Evolutionary conservation across 306 rosid genomes (phyloP).

Genomic region (Rosa lucieae): DNA sequence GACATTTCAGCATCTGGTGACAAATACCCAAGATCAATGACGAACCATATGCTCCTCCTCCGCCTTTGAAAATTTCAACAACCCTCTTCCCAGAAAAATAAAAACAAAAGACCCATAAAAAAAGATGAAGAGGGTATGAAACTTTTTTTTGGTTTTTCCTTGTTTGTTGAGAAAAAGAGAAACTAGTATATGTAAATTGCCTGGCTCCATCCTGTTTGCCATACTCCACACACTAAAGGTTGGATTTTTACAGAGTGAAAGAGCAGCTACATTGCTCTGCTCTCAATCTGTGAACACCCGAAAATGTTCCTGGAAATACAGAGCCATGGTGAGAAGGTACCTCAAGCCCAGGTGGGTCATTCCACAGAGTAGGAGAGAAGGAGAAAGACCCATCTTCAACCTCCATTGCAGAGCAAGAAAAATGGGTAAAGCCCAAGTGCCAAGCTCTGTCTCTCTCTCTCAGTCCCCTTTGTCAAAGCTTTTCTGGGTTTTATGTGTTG

Average conservation of each 20-base stretch:
- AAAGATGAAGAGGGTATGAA: slow-evolving; percentile 22
- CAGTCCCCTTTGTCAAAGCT: background rate
- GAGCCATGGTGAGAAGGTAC: slow-evolving; percentile 44
- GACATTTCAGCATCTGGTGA: slow-evolving; percentile 21
- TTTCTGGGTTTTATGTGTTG: slow-evolving; percentile 8
- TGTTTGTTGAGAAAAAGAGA: background rate
- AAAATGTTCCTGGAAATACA: slow-evolving; percentile 58
- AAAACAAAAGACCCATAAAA: slow-evolving; percentile 10
- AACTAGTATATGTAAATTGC: slow-evolving; percentile 35
- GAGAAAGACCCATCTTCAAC: slow-evolving; percentile 26
- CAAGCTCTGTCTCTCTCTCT: slow-evolving; percentile 20
- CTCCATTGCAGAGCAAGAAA: slow-evolving; percentile 40
- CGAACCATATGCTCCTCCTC: slow-evolving; percentile 26
- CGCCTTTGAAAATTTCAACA: slow-evolving; percentile 9
- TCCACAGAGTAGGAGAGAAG: slow-evolving; percentile 23
- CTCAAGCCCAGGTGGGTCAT: slow-evolving; percentile 49
- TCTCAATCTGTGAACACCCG: slow-evolving; percentile 43
- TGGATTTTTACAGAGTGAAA: slow-evolving; percentile 43
- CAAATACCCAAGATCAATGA: slow-evolving; percentile 29
- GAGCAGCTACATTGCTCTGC: slow-evolving; percentile 68
- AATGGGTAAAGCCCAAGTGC: slow-evolving; percentile 21
- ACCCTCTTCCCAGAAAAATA: slow-evolving; percentile 1
- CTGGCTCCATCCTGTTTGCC: slow-evolving; percentile 68
- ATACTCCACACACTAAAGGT: slow-evolving; percentile 52
- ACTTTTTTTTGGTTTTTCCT: slow-evolving; percentile 1